Evolutionary conservation across 768 basidiomycete genomes (phyloP).

Genomic region (Phaffia australis): DNA sequence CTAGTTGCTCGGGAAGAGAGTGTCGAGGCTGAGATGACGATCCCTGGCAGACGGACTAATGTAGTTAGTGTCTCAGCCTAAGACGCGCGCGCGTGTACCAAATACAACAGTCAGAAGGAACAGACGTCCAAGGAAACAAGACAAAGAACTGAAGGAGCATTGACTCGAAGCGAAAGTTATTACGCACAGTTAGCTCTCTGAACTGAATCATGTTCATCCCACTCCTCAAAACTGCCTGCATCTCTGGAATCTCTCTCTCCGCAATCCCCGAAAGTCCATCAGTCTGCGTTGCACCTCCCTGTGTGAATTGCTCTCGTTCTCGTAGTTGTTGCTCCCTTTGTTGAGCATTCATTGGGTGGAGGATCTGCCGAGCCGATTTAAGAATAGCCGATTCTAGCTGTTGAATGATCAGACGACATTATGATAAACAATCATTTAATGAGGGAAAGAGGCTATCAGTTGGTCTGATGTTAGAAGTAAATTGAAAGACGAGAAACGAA

Average conservation of each 20-base stretch:
- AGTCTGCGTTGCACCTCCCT: conserved; percentile 30
- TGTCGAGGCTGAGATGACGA: conserved; percentile 92
- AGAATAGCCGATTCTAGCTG: conserved; percentile 89
- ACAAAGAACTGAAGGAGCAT: neutral
- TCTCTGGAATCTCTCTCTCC: conserved; percentile 48
- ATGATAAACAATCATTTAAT: no score
- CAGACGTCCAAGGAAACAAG: neutral
- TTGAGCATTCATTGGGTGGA: conserved; percentile 62
- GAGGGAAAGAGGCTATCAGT: neutral
- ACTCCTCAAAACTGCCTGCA: conserved; percentile 82
- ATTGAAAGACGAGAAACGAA: conserved; percentile 39
- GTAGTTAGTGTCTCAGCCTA: conserved; percentile 81
- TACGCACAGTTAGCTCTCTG: conserved; percentile 67
- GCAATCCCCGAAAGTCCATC: conserved; percentile 27
- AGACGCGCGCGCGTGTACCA: neutral
- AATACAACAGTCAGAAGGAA: neutral
- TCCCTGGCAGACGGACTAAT: conserved; percentile 91
- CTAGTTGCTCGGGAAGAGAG: conserved; percentile 86
- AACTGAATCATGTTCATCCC: conserved; percentile 88
- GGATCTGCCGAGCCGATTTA: conserved; percentile 66
- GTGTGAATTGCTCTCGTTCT: conserved; percentile 28
- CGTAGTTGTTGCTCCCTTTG: conserved; percentile 45
- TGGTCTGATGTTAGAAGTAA: neutral
- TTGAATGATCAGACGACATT: neutral
- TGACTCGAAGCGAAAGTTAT: neutral